Conservation (phyloP, 495 filamentous ascomycete species). For the Halenospora varia region DNA sequence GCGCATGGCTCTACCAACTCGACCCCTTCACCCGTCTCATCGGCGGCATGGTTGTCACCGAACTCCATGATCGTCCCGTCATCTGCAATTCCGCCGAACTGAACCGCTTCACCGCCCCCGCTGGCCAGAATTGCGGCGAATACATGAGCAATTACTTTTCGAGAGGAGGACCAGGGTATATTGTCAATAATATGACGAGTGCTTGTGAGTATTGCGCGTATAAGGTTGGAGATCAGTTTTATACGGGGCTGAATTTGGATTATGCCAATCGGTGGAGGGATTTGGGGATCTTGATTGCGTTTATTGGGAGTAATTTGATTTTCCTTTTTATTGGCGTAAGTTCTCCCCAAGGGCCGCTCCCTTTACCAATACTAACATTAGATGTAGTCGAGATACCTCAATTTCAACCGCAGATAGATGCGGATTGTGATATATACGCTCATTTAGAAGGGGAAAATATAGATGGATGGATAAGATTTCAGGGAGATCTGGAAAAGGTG, state of each 20-base stretch:
- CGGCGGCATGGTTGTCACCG: constrained; percentile 63
- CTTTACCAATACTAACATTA: constrained; percentile 26
- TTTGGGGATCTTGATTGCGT: constrained; percentile 69
- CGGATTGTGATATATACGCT: neutral
- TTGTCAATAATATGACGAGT: constrained; percentile 58
- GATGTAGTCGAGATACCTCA: constrained; percentile 54
- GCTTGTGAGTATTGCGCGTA: constrained; percentile 76
- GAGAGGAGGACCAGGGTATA: constrained; percentile 60
- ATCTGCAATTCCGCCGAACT: constrained; percentile 58
- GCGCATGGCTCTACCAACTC: constrained; percentile 71
- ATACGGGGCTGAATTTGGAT: constrained; percentile 54
- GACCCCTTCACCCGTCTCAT: constrained; percentile 84
- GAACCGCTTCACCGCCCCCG: constrained; percentile 47
- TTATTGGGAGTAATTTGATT: constrained; percentile 70
- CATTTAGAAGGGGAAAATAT: neutral
- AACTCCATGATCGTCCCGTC: constrained; percentile 51
- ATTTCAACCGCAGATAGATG: constrained; percentile 57
- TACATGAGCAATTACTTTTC: constrained; percentile 72
- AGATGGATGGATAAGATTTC: neutral
- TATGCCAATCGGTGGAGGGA: constrained; percentile 75
- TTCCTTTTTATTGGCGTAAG: constrained; percentile 68
- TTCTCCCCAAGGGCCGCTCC: constrained; percentile 6
- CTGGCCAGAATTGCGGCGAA: constrained; percentile 53
- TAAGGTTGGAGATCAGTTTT: constrained; percentile 75
- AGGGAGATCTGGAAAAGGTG: neutral